A percentile compares a stretch with the other conserved stretches of the same genome.
Evolutionary conservation across 1,139 yeast genomes (phyloP).

Genomic region (Nakaseomyces nivariensis): DNA sequence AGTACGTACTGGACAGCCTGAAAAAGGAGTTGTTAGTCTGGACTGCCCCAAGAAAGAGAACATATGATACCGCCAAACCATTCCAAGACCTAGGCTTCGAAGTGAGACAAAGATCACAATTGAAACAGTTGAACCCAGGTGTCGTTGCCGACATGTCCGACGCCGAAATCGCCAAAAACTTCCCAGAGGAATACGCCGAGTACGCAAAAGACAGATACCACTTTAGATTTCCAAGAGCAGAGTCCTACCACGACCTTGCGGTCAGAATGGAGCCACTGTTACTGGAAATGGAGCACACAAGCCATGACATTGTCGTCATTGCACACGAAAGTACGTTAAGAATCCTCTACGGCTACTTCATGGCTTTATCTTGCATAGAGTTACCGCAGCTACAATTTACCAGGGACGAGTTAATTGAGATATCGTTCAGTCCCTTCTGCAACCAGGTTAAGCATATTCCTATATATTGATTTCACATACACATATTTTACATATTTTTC

Average conservation of each 20-base stretch:
- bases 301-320: conserved; percentile 77
- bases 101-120: conserved; percentile 66
- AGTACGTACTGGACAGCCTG: conserved; percentile 10
- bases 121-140: conserved; percentile 90
- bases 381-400: conserved; percentile 74
- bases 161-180: conserved; percentile 47
- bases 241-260: conserved; percentile 91
- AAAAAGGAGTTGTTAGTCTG: conserved; percentile 47
- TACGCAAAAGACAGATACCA: conserved; percentile 78
- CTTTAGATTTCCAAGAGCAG: conserved; percentile 84
- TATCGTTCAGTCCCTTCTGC: conserved; percentile 48
- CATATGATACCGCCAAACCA: conserved; percentile 66
- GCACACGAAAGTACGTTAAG: conserved; percentile 89
- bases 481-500: not conserved
- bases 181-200: conserved; percentile 61
- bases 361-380: conserved; percentile 84
- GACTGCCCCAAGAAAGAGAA: conserved; percentile 85
- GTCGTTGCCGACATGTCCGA: conserved; percentile 59
- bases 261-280: conserved; percentile 88
- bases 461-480: conserved; percentile 7
- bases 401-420: conserved; percentile 74
- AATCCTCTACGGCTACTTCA: conserved; percentile 84
- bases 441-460: conserved; percentile 8
- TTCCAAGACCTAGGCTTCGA: conserved; percentile 52
- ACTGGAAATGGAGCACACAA: conserved; percentile 84